These are phyloP conservation scores for Coriolopsis trogii DNA, from an alignment of 1,284 basidiomycete genomes.

Conservation along the genomic window DNA sequence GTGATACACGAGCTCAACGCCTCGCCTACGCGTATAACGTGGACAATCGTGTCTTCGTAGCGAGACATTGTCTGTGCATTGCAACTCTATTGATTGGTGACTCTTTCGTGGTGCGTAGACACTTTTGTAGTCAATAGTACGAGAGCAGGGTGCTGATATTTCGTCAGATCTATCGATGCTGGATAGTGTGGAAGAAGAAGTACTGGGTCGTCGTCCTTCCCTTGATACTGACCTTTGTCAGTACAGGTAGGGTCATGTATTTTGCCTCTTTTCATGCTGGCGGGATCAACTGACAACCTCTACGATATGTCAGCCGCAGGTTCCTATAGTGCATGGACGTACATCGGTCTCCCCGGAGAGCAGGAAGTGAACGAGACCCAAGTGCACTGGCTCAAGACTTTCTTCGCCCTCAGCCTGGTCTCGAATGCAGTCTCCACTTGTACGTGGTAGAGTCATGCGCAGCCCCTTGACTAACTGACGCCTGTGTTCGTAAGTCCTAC, in stretches of 20 bases:
- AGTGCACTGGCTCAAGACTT: constrained; percentile 12
- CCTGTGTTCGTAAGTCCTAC: neutral
- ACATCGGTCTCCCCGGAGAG: neutral
- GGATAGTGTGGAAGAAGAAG: too few species aligned
- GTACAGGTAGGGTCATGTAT: too few species aligned
- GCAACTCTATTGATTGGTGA: too few species aligned
- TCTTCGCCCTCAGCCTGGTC: constrained; percentile 21
- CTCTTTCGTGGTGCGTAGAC: too few species aligned
- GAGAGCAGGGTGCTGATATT: too few species aligned
- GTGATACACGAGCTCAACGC: neutral
- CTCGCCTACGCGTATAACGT: neutral
- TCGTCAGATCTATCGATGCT: too few species aligned
- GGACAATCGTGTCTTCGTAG: neutral
- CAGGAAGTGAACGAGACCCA: constrained; percentile 15
- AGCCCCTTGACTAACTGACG: neutral
- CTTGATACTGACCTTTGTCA: too few species aligned
- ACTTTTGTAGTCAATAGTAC: too few species aligned
- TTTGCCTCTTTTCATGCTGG: too few species aligned
- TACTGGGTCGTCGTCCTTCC: too few species aligned
- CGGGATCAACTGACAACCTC: too few species aligned
- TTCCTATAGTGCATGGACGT: constrained; percentile 11
- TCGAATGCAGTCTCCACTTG: constrained; percentile 22
- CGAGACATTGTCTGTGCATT: too few species aligned
- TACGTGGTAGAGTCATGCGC: constrained; percentile 1
- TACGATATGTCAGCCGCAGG: constrained; percentile 1